Evolutionary conservation across 495 filamentous ascomycete species (phyloP).

Genomic region (Friedmanniomyces simplex): DNA sequence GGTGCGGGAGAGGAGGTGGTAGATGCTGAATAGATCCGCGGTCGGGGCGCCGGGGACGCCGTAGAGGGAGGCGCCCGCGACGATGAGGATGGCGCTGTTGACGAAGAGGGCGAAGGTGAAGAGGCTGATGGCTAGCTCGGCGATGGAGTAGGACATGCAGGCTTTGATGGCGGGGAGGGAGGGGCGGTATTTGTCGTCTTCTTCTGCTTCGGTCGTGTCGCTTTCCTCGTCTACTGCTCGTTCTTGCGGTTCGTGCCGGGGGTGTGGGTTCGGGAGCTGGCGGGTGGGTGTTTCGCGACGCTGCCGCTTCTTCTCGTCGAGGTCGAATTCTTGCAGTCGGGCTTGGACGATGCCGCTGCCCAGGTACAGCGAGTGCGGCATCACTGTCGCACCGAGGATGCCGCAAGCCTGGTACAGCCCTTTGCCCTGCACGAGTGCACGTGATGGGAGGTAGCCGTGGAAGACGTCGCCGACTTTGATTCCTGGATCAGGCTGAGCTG

Average conservation of each 20-base stretch:
- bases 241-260: neutral
- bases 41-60: conserved; percentile 42
- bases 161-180: conserved; percentile 65
- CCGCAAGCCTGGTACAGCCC: conserved; percentile 76
- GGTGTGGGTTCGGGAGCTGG: neutral
- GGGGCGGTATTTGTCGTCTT: conserved; percentile 52
- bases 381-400: conserved; percentile 86
- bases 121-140: conserved; percentile 58
- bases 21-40: conserved; percentile 74
- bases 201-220: neutral
- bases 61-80: conserved; percentile 70
- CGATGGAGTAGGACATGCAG: conserved; percentile 72
- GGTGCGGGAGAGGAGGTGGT: conserved; percentile 57
- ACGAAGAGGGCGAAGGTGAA: conserved; percentile 88
- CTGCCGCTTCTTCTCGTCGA: neutral
- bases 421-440: conserved; percentile 50
- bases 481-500: conserved; percentile 68
- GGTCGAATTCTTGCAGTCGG: conserved; percentile 70
- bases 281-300: neutral
- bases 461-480: conserved; percentile 69
- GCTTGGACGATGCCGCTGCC: conserved; percentile 83
- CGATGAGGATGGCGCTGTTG: conserved; percentile 83
- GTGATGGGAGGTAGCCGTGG: conserved; percentile 70
- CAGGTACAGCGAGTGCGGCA: conserved; percentile 85
- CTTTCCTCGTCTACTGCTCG: neutral